Base-by-base conservation (phyloP, 2,329 filamentous ascomycete species). In the Colletotrichum falcatum region DNA sequence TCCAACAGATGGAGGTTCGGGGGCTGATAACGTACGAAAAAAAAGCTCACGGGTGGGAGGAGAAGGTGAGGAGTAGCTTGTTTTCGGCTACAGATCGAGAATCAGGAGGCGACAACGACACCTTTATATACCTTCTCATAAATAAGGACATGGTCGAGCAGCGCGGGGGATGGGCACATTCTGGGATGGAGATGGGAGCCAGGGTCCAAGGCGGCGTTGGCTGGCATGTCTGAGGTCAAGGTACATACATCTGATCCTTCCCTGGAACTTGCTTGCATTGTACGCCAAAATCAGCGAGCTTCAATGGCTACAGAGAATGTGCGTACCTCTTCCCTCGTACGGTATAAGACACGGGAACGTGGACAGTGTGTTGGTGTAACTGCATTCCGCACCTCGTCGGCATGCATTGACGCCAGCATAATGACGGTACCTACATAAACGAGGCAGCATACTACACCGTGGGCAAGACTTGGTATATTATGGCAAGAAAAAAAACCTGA, bases 181-280 rank as follows among this genome's bases (percentile, higher is more conserved):
- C 49, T 59, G 28, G 42, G 67, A 66, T 51, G 56, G 42, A 53
- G 35, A 66, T 33, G 58, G 63, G 63, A 49, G 33, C 67, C 44
- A 53, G 56, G 63, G 67, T 62, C 51, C 64, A 53, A 46, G 51
- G 51, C n/a, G 55, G 66, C 28, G 49, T 35, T 69, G 61, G 54
- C 46, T 60, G 48, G 68, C 39, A 35, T 71, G 68, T 71, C 58
- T 71, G 44, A 71, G 64, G 58, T 58, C 68, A 71, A 59, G 68
- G 68, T 62, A 58, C 68, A 53, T 58, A 46, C 64, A 63, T 63
- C 53, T 62, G n/a, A 46, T 44, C 44, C 35, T 51, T 68, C 58
- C 68, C 68, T 63, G 16, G 53, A 26, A 63, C 26, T 55, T 55
- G 54, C n/a, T 4, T 33, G 7, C 61, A 48, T 59, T 46, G 23